phyloP scores from a whole-genome alignment of 1,284 basidiomycete genomes.

The Malassezia globosa region DNA sequence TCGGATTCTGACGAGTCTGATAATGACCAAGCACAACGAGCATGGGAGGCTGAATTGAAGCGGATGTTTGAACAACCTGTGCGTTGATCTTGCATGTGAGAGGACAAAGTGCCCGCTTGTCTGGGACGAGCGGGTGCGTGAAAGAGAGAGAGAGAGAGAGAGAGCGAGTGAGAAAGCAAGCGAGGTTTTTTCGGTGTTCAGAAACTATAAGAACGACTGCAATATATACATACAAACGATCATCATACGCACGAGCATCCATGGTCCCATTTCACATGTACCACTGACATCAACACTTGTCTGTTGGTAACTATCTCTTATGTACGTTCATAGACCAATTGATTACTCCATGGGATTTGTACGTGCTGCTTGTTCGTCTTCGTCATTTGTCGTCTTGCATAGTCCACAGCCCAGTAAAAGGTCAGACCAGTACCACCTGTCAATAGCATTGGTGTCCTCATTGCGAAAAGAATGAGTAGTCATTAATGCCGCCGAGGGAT shows the following conservation, averaged over 20 bases:
- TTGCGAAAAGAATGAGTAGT: neutral
- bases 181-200: too few species aligned
- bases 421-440: slow-evolving; percentile 15
- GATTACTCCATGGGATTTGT: slow-evolving; percentile 18
- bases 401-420: slow-evolving; percentile 12
- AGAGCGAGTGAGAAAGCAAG: too few species aligned
- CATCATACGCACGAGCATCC: neutral
- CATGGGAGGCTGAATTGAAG: slow-evolving; percentile 10
- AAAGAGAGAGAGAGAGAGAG: neutral
- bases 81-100: too few species aligned
- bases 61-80: neutral
- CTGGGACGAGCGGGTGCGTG: too few species aligned
- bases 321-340: neutral
- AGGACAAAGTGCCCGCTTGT: too few species aligned
- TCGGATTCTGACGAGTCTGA: slow-evolving; percentile 10
- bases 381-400: slow-evolving; percentile 12
- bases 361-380: slow-evolving; percentile 17
- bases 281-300: too few species aligned
- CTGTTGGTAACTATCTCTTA: neutral
- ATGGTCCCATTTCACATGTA: too few species aligned
- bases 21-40: slow-evolving; percentile 2
- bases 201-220: too few species aligned
- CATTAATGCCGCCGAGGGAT: neutral
- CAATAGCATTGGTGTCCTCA: neutral
- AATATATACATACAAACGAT: too few species aligned